Evolutionary conservation across 768 basidiomycete genomes (phyloP).

Genomic region (Boletus bicolor): DNA sequence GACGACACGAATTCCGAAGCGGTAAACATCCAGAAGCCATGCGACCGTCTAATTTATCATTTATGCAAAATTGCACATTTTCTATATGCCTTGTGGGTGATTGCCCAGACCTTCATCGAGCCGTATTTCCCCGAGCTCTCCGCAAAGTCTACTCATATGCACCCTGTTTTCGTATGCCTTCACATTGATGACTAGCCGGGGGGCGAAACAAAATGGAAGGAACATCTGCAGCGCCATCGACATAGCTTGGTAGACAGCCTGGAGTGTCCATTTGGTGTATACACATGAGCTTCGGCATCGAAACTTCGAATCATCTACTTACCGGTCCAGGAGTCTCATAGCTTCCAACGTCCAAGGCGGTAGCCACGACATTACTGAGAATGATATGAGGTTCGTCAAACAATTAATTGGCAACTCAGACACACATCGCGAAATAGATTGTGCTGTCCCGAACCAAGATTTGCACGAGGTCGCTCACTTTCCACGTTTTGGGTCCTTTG

Average conservation of each 20-base stretch:
- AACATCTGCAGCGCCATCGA: conserved; percentile 16
- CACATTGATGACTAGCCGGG: conserved; percentile 19
- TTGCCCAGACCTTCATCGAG: not conserved
- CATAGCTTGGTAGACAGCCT: conserved; percentile 9
- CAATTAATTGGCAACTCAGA: not conserved
- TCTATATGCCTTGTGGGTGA: not conserved
- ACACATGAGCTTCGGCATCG: not conserved
- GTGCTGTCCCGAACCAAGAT: conserved; percentile 20
- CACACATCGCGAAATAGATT: conserved; percentile 20
- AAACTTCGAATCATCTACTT: not conserved
- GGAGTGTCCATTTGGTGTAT: not conserved
- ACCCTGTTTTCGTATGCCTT: conserved; percentile 9
- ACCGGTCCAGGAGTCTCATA: not conserved
- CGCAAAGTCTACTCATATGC: conserved; percentile 1
- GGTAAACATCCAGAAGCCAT: not conserved
- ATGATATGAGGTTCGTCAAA: not conserved
- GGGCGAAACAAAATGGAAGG: conserved; percentile 16
- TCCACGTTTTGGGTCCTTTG: not conserved
- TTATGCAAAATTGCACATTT: not conserved
- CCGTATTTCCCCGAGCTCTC: not conserved
- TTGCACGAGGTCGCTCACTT: conserved; percentile 5
- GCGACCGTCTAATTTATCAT: not conserved
- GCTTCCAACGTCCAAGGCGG: conserved; percentile 5
- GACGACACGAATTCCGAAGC: not conserved
- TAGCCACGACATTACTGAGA: conserved; percentile 5